Percentiles rank a stretch among this genome's conserved stretches.
Evolutionary conservation across 2,329 filamentous ascomycete species (phyloP).

Genomic region (Tolypocladium tundrense): DNA sequence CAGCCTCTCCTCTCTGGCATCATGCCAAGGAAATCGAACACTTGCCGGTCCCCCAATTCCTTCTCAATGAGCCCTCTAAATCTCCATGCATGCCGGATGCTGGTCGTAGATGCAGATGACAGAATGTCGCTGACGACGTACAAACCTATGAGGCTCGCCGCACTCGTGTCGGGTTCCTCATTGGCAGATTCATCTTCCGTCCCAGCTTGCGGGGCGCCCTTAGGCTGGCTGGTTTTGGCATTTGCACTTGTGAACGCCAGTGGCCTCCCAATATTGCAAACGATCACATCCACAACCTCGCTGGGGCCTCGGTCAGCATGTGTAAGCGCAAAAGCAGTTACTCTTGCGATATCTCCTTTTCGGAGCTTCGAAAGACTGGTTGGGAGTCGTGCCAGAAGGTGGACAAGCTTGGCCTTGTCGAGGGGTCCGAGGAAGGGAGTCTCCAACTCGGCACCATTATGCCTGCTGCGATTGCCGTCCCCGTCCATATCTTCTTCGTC

Average conservation of each 20-base stretch:
- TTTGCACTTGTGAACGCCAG: conserved; percentile 65
- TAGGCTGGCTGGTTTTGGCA: conserved; percentile 35
- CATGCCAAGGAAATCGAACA: conserved; percentile 66
- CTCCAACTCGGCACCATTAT: conserved; percentile 33
- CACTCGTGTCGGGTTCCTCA: conserved; percentile 51
- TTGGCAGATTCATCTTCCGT: conserved; percentile 27
- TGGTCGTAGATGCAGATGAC: conserved; percentile 64
- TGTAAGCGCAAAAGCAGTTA: conserved; percentile 81
- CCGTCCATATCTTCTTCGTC: conserved; percentile 66
- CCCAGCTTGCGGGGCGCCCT: conserved; percentile 14
- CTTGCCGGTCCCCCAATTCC: conserved; percentile 54
- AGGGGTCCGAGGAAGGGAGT: conserved; percentile 68
- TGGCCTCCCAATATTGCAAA: conserved; percentile 71
- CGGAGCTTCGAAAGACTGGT: conserved; percentile 63
- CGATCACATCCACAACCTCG: conserved; percentile 83
- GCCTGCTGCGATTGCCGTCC: conserved; percentile 37
- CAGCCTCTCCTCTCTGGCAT: conserved; percentile 64
- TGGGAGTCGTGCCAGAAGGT: conserved; percentile 75
- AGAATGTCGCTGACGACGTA: conserved; percentile 73
- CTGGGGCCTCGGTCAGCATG: conserved; percentile 78
- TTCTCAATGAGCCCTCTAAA: conserved; percentile 73
- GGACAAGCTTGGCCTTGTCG: conserved; percentile 73
- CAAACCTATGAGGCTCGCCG: conserved; percentile 67
- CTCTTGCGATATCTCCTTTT: conserved; percentile 75
- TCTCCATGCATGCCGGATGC: conserved; percentile 76